Base-by-base conservation (phyloP, 495 filamentous ascomycete genomes). In the Daldinia grandis region DNA sequence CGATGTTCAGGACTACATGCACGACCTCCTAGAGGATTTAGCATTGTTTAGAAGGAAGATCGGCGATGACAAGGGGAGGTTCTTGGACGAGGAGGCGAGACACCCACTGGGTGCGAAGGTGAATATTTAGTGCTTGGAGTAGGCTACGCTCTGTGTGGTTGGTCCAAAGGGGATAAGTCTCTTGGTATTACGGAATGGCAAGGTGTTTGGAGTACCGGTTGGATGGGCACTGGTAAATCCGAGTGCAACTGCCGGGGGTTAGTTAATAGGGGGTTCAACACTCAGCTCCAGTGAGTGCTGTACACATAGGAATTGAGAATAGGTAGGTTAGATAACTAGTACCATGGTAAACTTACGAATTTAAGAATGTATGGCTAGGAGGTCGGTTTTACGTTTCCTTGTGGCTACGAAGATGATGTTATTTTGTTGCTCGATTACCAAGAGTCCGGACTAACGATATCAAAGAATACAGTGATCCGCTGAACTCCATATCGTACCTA, bases 1-100 rank as follows among this genome's bases (percentile, higher is more conserved):
- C 4, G 79, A 84, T 35, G 87, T 91, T 81, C 89, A 93, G 66
- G 84, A 85, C 28, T 83, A 86, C 73, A 89, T 93, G 84, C 84
- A 90, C 62, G 87, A 89, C 50, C 80, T 95, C 60, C 81, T 97
- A 62, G 86, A 88, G 59, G 94, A 97, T 73, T 74, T 99, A 47
- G 87, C 87, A 19, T 74, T 97, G 71, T 97, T 98, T 79, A 90
- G 89, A 74, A 86, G 88, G 72, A 97, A 97, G 81, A 84, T 97
- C 37, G 87, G 84, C 15, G 92, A 94, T 68, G 95, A 99, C 64
- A 87, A 86, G 76, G 66, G 68, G 19, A 63, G 87, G n/a, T 88
- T 88, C 68, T 54, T 82, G 69, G 78, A 77, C 10, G 78, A 80
- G 60, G 60, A 66, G 21, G 60, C 51, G 38, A 73, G 76, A 53